Evolutionary conservation across 2,329 filamentous ascomycete genomes (phyloP).

Genomic region (Fusarium sp.): DNA sequence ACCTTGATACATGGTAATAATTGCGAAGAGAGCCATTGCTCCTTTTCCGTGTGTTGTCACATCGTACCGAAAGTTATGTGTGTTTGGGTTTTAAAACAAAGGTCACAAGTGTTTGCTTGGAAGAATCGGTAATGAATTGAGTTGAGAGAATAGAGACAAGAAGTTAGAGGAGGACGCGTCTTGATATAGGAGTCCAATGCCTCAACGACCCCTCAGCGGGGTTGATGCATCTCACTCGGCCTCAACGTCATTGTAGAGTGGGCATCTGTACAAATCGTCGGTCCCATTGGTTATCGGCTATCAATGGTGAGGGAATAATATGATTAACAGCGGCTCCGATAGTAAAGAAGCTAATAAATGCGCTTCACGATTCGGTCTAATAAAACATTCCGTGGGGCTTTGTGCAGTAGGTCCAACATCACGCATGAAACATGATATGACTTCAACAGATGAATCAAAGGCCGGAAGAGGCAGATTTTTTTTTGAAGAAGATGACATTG

Average conservation of each 20-base stretch:
- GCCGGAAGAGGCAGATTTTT: neutral
- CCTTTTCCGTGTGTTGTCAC: conserved; percentile 44
- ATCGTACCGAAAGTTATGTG: conserved; percentile 46
- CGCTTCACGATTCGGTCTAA: conserved; percentile 11
- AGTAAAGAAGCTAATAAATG: conserved; percentile 11
- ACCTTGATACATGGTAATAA: conserved; percentile 59
- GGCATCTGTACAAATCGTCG: conserved; percentile 6
- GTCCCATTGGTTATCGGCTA: conserved; percentile 41
- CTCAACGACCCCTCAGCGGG: conserved; percentile 44
- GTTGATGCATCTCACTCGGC: conserved; percentile 23
- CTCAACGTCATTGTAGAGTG: conserved; percentile 43
- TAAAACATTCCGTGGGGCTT: conserved; percentile 17
- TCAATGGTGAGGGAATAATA: conserved; percentile 29
- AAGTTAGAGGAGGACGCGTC: conserved; percentile 3
- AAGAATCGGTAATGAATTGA: conserved; percentile 1
- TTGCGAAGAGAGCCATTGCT: conserved; percentile 49
- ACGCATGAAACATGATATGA: conserved; percentile 19
- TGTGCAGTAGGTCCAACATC: conserved; percentile 29
- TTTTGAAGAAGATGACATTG: neutral
- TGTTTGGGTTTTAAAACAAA: conserved; percentile 8
- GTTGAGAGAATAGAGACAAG: conserved; percentile 9
- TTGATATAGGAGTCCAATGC: conserved; percentile 35
- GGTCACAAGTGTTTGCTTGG: neutral
- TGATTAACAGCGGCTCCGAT: conserved; percentile 13
- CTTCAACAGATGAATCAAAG: neutral